phyloP scores from a whole-genome alignment of 169 alveolate species.

The Amoebophrya sp. region DNA sequence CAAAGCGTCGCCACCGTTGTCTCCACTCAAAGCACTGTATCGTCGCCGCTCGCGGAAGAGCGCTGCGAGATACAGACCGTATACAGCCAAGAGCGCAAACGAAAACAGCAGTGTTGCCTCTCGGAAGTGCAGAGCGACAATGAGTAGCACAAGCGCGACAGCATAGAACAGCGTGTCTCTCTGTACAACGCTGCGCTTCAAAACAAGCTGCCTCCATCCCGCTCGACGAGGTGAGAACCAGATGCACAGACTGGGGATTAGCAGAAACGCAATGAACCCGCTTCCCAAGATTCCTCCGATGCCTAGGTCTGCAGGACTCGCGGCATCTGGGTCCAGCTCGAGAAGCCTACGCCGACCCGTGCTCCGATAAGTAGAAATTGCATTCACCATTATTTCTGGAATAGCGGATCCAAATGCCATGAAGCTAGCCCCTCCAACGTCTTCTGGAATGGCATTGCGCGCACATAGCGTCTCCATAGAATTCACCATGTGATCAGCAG shows the following conservation, averaged over 20 bases:
- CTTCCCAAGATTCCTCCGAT: constrained; percentile 32
- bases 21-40: no score
- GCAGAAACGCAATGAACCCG: constrained; percentile 33
- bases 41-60: constrained; percentile 25
- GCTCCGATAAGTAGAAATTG: constrained; percentile 22
- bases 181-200: background rate
- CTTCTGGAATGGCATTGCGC: constrained; percentile 29
- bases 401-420: constrained; percentile 34
- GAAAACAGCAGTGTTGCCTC: background rate
- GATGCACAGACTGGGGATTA: constrained; percentile 16
- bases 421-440: constrained; percentile 35
- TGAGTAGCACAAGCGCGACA: background rate
- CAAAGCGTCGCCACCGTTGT: no score
- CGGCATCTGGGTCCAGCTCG: no score
- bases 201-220: background rate
- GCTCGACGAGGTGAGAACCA: background rate
- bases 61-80: background rate
- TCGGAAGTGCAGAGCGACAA: background rate
- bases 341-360: background rate
- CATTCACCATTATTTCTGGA: constrained; percentile 32
- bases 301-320: constrained; percentile 31
- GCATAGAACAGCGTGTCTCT: constrained; percentile 25
- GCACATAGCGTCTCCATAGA: constrained; percentile 35
- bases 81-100: background rate
- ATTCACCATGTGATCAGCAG: constrained; percentile 33